Evolutionary conservation across 106 monocot species (phyloP).

Genomic region (Triglochin maritima): DNA sequence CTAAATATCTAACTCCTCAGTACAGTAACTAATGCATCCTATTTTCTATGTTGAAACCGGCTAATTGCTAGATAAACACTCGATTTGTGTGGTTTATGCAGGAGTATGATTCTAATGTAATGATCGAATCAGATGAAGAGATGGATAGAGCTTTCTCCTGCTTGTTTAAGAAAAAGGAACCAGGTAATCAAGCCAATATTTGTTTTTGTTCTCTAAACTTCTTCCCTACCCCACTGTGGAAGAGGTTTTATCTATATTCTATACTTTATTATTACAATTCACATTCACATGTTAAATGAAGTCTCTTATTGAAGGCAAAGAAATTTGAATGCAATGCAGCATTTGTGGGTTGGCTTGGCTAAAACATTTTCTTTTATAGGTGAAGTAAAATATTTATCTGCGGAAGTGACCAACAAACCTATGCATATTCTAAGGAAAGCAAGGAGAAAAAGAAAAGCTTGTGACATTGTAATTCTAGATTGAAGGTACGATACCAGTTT

Average conservation of each 20-base stretch:
- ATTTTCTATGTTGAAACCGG: too few relatives aligned
- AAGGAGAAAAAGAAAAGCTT: slow-evolving; percentile 60
- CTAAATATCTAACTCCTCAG: too few relatives aligned
- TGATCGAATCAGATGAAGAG: slow-evolving; percentile 76
- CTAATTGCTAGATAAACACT: not conserved
- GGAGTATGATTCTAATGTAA: slow-evolving; percentile 35
- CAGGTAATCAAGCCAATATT: slow-evolving; percentile 12
- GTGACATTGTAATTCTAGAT: slow-evolving; percentile 23
- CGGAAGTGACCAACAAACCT: slow-evolving; percentile 43
- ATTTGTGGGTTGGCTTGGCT: not conserved
- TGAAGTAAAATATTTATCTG: slow-evolving; percentile 19
- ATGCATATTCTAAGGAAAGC: slow-evolving; percentile 60
- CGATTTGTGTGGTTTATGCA: slow-evolving; percentile 15
- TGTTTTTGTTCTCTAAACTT: not conserved
- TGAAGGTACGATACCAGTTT: slow-evolving; percentile 5
- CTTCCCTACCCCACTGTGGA: not conserved
- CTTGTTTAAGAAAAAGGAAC: slow-evolving; percentile 49
- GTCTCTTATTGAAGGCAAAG: not conserved
- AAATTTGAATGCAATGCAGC: not conserved
- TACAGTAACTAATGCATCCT: too few relatives aligned
- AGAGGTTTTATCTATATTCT: not conserved
- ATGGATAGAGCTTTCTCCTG: slow-evolving; percentile 46
- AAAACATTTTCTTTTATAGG: slow-evolving; percentile 9
- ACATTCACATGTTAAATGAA: not conserved
- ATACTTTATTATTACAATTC: not conserved